Base-by-base conservation (phyloP, 2,329 filamentous ascomycete genomes). In the Colletotrichum coccodes region DNA sequence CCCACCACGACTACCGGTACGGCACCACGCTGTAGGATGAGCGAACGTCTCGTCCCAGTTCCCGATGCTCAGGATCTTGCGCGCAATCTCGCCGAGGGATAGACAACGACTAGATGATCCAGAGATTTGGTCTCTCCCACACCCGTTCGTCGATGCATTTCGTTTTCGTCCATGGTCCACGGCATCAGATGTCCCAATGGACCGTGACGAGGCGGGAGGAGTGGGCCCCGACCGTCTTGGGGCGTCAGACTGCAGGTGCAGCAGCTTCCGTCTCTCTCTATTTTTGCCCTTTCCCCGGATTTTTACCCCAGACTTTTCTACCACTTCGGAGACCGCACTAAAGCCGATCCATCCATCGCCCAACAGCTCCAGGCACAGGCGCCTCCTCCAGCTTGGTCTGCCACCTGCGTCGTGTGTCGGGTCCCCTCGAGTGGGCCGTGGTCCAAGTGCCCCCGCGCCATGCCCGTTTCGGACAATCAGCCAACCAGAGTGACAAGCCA, bases 251-350 rank as follows among this genome's bases (percentile, higher is more conserved):
- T 38, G 57, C 57, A 60, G 44, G 28, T 57, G 38, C 36, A 57
- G 28, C 28, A 52, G 49, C 30, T 21, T 34, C 30, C 21, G 32
- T 54, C 12, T 23, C 34, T 36, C 21, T 23, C 40, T 40, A 36
- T 40, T 44, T 58, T 52, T 30, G 64, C 67, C 40, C 21, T 30
- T 70, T 68, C 67, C 67, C 67, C 67, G 67, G 67, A 68, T 58
- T 70, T 66, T 63, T 70, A 70, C 67, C 67, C 67, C 67, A 63
- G 63, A 70, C 63, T 36, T 36, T 53, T 18, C 1, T 38, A 38
- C 16, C 38, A 14, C 49, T 36, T 59, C 53, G 60, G 53, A 67
- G 50, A 57, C 61, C 65, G 65, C 53, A 59, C 65, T 64, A 68
- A 68, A 42, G 60, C 65, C 65, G 65, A 68, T 63, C 53, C 34